phyloP scores from a whole-genome alignment of 768 basidiomycete species.

The Cyclocybe cylindracea region DNA sequence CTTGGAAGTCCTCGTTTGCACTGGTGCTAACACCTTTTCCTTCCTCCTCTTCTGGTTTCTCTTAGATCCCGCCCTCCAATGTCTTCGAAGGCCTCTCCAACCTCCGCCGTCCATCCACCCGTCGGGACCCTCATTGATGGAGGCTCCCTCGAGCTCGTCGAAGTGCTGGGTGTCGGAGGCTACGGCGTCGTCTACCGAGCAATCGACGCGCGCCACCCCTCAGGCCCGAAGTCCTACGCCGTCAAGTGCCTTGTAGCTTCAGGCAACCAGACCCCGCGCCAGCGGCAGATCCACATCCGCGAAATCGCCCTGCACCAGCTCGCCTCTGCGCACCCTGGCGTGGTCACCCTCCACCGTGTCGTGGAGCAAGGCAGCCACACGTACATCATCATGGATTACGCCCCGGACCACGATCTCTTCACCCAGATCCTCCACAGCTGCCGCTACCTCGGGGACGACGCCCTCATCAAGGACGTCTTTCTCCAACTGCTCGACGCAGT shows the following conservation, averaged over 20 bases:
- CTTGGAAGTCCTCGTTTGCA: constrained; percentile 45
- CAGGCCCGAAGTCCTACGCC: constrained; percentile 64
- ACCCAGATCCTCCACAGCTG: constrained; percentile 86
- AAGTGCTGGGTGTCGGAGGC: constrained; percentile 91
- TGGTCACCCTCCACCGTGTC: constrained; percentile 91
- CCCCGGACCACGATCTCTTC: constrained; percentile 91
- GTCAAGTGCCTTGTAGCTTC: constrained; percentile 89
- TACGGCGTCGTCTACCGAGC: constrained; percentile 97
- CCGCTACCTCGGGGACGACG: constrained; percentile 86
- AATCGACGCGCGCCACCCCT: constrained; percentile 58
- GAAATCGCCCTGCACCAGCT: constrained; percentile 90
- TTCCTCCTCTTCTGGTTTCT: constrained; percentile 19
- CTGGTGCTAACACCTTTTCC: constrained; percentile 43
- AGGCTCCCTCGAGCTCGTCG: constrained; percentile 82
- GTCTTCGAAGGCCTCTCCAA: constrained; percentile 38
- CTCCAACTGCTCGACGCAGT: constrained; percentile 94
- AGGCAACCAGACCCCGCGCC: constrained; percentile 49
- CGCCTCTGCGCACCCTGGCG: constrained; percentile 76
- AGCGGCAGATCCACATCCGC: constrained; percentile 83
- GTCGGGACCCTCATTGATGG: constrained; percentile 88
- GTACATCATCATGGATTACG: constrained; percentile 95
- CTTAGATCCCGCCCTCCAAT: constrained; percentile 24
- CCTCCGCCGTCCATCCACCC: constrained; percentile 53
- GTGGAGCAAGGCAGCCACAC: constrained; percentile 84
- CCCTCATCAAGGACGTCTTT: constrained; percentile 90